Base-by-base conservation (phyloP, 2,329 filamentous ascomycete species). In the Fusarium sp. region DNA sequence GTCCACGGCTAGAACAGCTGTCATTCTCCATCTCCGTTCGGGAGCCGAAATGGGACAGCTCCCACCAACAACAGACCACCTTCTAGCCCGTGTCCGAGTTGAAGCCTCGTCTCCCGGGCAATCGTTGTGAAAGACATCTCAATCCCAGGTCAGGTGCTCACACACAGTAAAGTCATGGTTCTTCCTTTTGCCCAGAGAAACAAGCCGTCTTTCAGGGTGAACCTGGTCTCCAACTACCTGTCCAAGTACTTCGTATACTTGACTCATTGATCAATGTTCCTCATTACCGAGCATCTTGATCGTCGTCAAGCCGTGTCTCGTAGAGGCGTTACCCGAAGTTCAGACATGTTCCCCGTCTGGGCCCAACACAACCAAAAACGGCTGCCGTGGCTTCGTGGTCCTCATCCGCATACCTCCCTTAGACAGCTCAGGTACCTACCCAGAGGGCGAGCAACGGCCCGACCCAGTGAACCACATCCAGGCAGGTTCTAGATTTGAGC, bases 381-480 rank as follows among this genome's bases (percentile, higher is more conserved):
- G 44, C 42, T 64, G 46, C 51, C 36, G 64, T 71, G 67, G 71
- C 61, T 71, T 71, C 51, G 44, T 38, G 14, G 60, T 44, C 31
- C 62, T 57, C 51, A 61, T 64, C 61, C 51, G 58, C 71, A 69
- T 69, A 66, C 64, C 71, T 66, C 51, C 24, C 58, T 27, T 49
- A 59, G 38, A 62, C 67, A 69, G 71, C 61, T 71, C 56, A 56
- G 58, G 36, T 67, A 60, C 55, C 42, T 68, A 38, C 59, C 61
- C 36, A 66, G 55, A 69, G 62, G 27, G 38, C 38, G 60, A 70
- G 66, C 60, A 74, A 74, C 71, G 71, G 71, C 71, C 71, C 71
- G 71, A 67, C 62, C 71, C 71, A 74, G 55, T 74, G 71, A 74
- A 70, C 68, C 68, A 72, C 56, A 40, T 56, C 59, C 62, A 67